These are phyloP conservation scores for Globisporangium nunn DNA, from an alignment of 352 stramenopile species.

Conservation along the genomic window DNA sequence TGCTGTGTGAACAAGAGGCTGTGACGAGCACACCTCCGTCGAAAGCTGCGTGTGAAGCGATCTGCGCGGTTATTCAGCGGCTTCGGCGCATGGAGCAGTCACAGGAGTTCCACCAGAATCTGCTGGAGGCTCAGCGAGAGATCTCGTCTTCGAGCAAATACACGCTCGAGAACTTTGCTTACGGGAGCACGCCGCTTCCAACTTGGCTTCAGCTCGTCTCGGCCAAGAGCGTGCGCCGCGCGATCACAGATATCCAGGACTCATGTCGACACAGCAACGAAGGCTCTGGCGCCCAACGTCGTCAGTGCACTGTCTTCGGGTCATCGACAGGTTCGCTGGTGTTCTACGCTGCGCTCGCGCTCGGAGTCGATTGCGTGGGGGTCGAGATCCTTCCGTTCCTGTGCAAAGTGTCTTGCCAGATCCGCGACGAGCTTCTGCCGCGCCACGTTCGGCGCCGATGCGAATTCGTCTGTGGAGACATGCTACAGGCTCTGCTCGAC, in stretches of 20 bases:
- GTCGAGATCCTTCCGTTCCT: slow-evolving; percentile 54
- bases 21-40: background rate
- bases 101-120: slow-evolving; percentile 22
- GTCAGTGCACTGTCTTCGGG: slow-evolving; percentile 33
- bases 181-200: slow-evolving; percentile 41
- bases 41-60: background rate
- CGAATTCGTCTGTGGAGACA: slow-evolving; percentile 30
- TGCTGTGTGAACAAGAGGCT: background rate
- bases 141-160: slow-evolving; percentile 17
- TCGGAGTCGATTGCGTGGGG: slow-evolving; percentile 22
- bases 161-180: slow-evolving; percentile 43
- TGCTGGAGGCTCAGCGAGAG: slow-evolving; percentile 20
- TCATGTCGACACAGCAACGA: too few relatives aligned
- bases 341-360: slow-evolving; percentile 32
- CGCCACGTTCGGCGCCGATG: slow-evolving; percentile 11
- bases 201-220: slow-evolving; percentile 36
- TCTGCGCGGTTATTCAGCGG: slow-evolving; percentile 13
- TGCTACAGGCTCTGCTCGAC: slow-evolving; percentile 26
- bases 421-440: slow-evolving; percentile 10
- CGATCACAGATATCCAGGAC: slow-evolving; percentile 6
- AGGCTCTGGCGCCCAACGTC: background rate
- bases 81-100: slow-evolving; percentile 26
- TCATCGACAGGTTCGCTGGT: slow-evolving; percentile 52
- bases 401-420: slow-evolving; percentile 17
- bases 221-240: slow-evolving; percentile 8